Base-by-base conservation (phyloP, 2,329 filamentous ascomycete species). In the Colletotrichum liaoningense region DNA sequence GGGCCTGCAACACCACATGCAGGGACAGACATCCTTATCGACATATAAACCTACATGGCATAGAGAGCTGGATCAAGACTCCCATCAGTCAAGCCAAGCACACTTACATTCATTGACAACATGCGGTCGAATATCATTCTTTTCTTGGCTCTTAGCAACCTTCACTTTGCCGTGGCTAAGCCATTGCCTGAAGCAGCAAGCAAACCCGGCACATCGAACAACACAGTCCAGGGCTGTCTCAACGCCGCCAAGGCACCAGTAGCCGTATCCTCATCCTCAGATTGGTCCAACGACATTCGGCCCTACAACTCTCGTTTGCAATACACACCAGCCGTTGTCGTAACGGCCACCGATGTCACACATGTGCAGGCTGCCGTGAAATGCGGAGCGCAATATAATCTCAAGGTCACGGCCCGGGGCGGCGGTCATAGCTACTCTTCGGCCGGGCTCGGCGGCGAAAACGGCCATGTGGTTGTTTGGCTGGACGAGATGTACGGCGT, bases 351-450 rank as follows among this genome's bases (percentile, higher is more conserved):
- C 4, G 86, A 82, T 3, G 77, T 79, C 56, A 78, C 84, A 63
- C 83, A 88, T 65, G 80, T 88, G 5, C 84, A 85, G 59, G 82
- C 84, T 68, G 85, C 86, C 7, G 84, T 89, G 6, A 76, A 79
- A 5, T 89, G 87, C 75, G 87, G 85, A 42, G 78, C 77, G 7
- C 74, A 82, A 71, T 77, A 80, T n/a, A 80, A 80, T 7, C 75
- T 87, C 69, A 87, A 86, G 77, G 85, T 88, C 16, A 86, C 85
- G 63, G 84, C 87, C 35, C 86, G 86, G 74, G 84, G 84, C 66
- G 87, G 87, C 35, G 88, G 87, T 4, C 88, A 89, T 77, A 87
- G 84, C 3, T 89, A 89, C 74, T 86, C 84, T 1, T 86, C 84
- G 0, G 85, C 84, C 72, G 86, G 85, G 4, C 82, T 86, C 1